Percentiles rank a stretch among this genome's conserved stretches.
Evolutionary conservation across 192 early-diverging fungal genomes (phyloP).

Genomic region (Piromyces finnis): DNA sequence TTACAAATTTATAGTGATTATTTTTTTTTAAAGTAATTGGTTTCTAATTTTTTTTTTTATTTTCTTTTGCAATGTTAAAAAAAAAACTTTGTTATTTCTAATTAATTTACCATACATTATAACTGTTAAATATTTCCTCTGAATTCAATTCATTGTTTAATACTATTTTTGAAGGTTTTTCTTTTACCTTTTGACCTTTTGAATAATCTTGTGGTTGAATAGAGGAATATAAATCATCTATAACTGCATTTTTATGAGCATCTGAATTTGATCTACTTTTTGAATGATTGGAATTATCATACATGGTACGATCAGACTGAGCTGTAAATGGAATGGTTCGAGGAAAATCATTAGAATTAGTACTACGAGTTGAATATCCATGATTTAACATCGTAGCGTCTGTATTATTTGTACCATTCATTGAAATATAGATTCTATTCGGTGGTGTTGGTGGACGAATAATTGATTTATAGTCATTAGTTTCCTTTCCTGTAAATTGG

Average conservation of each 20-base stretch:
- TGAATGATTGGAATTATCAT: not conserved
- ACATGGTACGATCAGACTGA: not conserved
- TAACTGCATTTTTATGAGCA: not conserved
- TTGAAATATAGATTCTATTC: not conserved
- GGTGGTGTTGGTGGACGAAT: not conserved
- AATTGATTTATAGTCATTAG: not conserved
- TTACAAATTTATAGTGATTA: too few relatives aligned
- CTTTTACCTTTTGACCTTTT: not conserved
- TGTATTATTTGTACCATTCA: not conserved
- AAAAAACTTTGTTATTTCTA: too few relatives aligned
- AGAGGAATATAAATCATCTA: not conserved
- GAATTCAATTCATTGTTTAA: not conserved
- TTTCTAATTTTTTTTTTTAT: too few relatives aligned
- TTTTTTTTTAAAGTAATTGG: too few relatives aligned
- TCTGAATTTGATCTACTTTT: not conserved
- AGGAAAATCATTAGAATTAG: not conserved
- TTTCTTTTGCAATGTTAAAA: too few relatives aligned
- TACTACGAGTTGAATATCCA: not conserved
- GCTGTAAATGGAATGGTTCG: not conserved
- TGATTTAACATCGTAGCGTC: not conserved
- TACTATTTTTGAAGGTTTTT: not conserved
- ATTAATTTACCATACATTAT: not conserved
- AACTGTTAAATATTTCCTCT: not conserved
- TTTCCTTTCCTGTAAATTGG: not conserved
- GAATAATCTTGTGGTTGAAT: too few relatives aligned